A percentile compares a stretch with the other conserved stretches of the same genome.
phyloP scores from a whole-genome alignment of 306 rosid genomes.

The Herpetospermum pedunculosum region DNA sequence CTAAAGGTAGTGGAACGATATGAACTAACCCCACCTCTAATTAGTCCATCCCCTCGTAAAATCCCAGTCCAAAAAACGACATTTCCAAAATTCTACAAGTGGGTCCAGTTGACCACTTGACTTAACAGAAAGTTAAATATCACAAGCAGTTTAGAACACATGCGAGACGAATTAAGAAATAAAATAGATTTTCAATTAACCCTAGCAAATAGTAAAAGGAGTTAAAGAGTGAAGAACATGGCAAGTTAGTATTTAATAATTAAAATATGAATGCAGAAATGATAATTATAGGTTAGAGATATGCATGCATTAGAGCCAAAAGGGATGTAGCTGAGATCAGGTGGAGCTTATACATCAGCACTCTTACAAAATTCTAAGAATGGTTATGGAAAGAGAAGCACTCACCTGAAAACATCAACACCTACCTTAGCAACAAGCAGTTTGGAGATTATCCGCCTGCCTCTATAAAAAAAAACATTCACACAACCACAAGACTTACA shows the following conservation, averaged over 20 bases:
- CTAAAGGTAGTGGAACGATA: too few relatives aligned
- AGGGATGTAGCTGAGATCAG: constrained; percentile 7
- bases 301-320: background rate
- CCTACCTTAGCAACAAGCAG: constrained; percentile 97
- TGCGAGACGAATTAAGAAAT: background rate
- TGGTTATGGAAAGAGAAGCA: constrained; percentile 38
- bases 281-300: background rate
- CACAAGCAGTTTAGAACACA: background rate
- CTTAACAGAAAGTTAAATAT: background rate
- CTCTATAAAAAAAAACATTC: constrained; percentile 82
- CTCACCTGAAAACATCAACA: constrained; percentile 96
- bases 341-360: constrained; percentile 7
- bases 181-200: background rate
- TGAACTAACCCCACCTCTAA: too few relatives aligned
- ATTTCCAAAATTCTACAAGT: too few relatives aligned
- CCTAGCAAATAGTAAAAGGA: background rate
- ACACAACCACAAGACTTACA: too few relatives aligned
- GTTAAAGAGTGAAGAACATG: background rate
- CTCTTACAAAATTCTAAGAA: constrained; percentile 23
- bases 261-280: constrained; percentile 9
- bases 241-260: background rate
- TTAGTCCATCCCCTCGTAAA: too few relatives aligned
- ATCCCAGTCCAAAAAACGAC: too few relatives aligned
- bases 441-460: constrained; percentile 92
- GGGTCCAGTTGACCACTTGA: background rate